Conservation (phyloP, 176 grass and related monocot species). For the maize (Zea mays) region Zm-B73-REFERENCE-NAM-5.0 NC_050098.1:181372501-181373000, state of each 20-base stretch:
- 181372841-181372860: background rate
- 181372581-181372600: background rate
- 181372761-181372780: background rate
- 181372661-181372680: constrained; percentile 14
- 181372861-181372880: background rate
- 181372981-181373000: no score
- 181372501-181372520: background rate
- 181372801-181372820: background rate
- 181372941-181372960: background rate
- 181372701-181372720: background rate
- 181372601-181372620: background rate
- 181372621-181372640: background rate
- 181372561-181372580: constrained; percentile 5
- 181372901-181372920: background rate
- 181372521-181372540: background rate
- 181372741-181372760: background rate
- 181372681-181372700: background rate
- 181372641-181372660: no score
- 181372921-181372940: no score
- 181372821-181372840: background rate
- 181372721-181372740: background rate
- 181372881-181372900: background rate
- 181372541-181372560: background rate
- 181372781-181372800: background rate
- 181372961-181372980: background rate